Evolutionary conservation across 2,329 filamentous ascomycete species (phyloP).

Genomic region (Coniochaeta sp.): DNA sequence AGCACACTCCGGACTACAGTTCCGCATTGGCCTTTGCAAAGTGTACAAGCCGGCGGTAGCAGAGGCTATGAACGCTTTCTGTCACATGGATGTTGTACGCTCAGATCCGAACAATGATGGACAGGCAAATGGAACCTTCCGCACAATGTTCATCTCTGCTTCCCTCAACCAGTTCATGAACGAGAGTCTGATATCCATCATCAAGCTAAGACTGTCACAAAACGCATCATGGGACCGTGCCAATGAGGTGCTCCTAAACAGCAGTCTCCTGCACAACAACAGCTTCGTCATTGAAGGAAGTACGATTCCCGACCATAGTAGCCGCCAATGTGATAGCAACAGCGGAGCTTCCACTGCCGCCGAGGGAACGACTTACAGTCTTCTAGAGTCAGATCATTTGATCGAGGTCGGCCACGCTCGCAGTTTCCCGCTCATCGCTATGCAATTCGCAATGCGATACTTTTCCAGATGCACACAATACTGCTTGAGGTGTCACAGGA

Average conservation of each 20-base stretch:
- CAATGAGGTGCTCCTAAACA: constrained; percentile 29
- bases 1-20: constrained; percentile 34
- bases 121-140: constrained; percentile 27
- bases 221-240: constrained; percentile 61
- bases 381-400: constrained; percentile 22
- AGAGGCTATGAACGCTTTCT: constrained; percentile 27
- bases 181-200: constrained; percentile 52
- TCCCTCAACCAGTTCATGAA: constrained; percentile 64
- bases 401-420: constrained; percentile 19
- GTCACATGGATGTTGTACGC: constrained; percentile 1
- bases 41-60: constrained; percentile 61
- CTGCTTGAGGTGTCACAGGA: constrained; percentile 77
- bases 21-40: constrained; percentile 64
- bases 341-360: constrained; percentile 11
- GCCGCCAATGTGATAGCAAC: background rate
- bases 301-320: background rate
- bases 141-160: constrained; percentile 61
- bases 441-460: constrained; percentile 72
- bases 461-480: constrained; percentile 78
- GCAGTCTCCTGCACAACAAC: background rate
- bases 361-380: background rate
- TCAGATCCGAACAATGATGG: background rate
- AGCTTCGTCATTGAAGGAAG: background rate
- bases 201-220: constrained; percentile 48
- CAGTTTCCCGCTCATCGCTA: constrained; percentile 50